A percentile compares a stretch with the other conserved stretches of the same genome.
These are phyloP conservation scores for Secale cereale DNA, from an alignment of 176 grass and related monocot genomes.

Conservation along the genomic window DNA sequence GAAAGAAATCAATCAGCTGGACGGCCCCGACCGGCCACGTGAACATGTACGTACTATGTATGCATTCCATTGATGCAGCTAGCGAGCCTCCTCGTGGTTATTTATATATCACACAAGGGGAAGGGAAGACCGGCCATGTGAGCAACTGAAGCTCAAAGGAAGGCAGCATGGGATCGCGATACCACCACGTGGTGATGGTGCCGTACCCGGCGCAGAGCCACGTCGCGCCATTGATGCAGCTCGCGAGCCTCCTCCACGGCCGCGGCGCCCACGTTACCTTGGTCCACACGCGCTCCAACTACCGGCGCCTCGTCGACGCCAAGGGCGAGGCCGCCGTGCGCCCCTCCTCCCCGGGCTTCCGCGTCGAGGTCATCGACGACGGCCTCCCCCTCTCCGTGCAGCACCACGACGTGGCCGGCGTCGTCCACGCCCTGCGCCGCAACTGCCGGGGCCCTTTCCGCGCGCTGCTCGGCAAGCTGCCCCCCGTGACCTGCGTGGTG, in stretches of 20 bases:
- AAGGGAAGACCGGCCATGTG: too few relatives aligned
- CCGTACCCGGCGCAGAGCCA: slow-evolving; percentile 33
- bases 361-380: slow-evolving; percentile 38
- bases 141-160: too few relatives aligned
- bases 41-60: too few relatives aligned
- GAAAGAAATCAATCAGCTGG: too few relatives aligned
- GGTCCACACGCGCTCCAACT: slow-evolving; percentile 21
- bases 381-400: slow-evolving; percentile 6
- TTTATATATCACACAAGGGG: too few relatives aligned
- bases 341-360: background rate
- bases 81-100: too few relatives aligned
- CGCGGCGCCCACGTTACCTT: slow-evolving; percentile 38
- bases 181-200: slow-evolving; percentile 6
- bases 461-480: background rate
- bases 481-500: slow-evolving; percentile 29
- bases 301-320: background rate
- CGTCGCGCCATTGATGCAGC: slow-evolving; percentile 38
- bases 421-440: slow-evolving; percentile 9
- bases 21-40: too few relatives aligned
- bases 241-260: slow-evolving; percentile 33
- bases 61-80: too few relatives aligned
- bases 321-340: background rate
- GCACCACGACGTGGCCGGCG: background rate
- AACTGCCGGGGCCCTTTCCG: slow-evolving; percentile 34
- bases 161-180: too few relatives aligned